These are phyloP conservation scores for Phytophthora uliginosa DNA, from an alignment of 352 stramenopile species.

Conservation along the genomic window DNA sequence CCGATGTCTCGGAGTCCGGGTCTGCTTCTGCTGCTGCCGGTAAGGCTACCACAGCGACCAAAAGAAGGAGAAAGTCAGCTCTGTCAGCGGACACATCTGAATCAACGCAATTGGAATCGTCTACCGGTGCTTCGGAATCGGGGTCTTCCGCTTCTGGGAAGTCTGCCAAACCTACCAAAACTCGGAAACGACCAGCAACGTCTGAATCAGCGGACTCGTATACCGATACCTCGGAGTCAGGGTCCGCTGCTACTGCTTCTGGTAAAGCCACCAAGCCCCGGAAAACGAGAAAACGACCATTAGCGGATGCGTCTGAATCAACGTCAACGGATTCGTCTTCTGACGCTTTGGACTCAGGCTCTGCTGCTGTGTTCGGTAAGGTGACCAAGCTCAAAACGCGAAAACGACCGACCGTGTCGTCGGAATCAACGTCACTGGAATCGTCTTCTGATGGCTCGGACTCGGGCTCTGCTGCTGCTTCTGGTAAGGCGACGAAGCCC, in stretches of 20 bases:
- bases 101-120: not conserved
- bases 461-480: not conserved
- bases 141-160: not conserved
- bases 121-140: not conserved
- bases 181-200: not conserved
- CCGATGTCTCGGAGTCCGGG: not conserved
- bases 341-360: too few relatives aligned
- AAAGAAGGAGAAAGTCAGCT: not conserved
- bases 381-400: too few relatives aligned
- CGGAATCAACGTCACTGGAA: not conserved
- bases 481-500: not conserved
- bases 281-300: not conserved
- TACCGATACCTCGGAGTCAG: too few relatives aligned
- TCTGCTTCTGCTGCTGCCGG: not conserved
- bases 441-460: not conserved
- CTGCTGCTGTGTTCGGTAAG: too few relatives aligned
- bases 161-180: not conserved
- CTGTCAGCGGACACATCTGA: too few relatives aligned
- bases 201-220: not conserved
- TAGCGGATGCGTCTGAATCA: too few relatives aligned
- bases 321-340: too few relatives aligned
- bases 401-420: not conserved
- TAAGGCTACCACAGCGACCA: not conserved
- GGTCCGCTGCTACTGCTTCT: too few relatives aligned
- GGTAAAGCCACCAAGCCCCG: not conserved